Evolutionary conservation across 2,329 filamentous ascomycete species (phyloP).

Genomic region (Penicillium sp.): DNA sequence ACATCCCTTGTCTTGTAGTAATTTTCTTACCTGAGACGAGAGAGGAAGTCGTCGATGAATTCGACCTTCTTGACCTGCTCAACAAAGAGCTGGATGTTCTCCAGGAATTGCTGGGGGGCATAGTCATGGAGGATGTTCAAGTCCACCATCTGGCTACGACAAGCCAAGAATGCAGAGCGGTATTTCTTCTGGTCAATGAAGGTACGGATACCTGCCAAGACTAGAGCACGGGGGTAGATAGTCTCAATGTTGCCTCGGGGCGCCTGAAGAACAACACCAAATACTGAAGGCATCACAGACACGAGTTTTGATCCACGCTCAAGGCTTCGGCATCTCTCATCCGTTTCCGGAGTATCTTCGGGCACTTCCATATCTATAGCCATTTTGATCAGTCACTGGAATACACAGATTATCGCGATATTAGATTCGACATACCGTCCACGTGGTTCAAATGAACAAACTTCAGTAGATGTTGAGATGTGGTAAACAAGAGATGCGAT

Average conservation of each 20-base stretch:
- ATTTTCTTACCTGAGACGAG: constrained; percentile 69
- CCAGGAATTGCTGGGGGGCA: constrained; percentile 80
- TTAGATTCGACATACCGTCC: constrained; percentile 57
- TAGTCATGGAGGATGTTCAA: constrained; percentile 98
- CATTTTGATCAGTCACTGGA: constrained; percentile 11
- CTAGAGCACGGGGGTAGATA: constrained; percentile 88
- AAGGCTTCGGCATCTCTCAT: constrained; percentile 88
- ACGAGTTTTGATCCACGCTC: constrained; percentile 86
- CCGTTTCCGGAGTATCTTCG: constrained; percentile 82
- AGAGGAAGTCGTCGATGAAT: constrained; percentile 88
- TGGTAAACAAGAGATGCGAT: constrained; percentile 86
- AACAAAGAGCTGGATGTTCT: constrained; percentile 73
- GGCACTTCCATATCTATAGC: constrained; percentile 74
- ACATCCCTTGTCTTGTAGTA: not conserved
- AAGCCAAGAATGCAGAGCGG: constrained; percentile 78
- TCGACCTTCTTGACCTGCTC: constrained; percentile 79
- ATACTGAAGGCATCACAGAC: constrained; percentile 83
- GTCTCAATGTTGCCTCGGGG: constrained; percentile 94
- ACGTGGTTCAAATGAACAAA: constrained; percentile 77
- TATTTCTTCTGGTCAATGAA: constrained; percentile 82
- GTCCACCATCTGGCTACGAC: constrained; percentile 89
- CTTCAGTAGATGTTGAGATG: constrained; percentile 87
- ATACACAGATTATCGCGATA: not conserved
- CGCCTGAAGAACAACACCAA: constrained; percentile 89
- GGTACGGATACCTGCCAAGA: constrained; percentile 82